These are phyloP conservation scores for Aspergillus avenaceus DNA, from an alignment of 495 filamentous ascomycete species.

Conservation along the genomic window DNA sequence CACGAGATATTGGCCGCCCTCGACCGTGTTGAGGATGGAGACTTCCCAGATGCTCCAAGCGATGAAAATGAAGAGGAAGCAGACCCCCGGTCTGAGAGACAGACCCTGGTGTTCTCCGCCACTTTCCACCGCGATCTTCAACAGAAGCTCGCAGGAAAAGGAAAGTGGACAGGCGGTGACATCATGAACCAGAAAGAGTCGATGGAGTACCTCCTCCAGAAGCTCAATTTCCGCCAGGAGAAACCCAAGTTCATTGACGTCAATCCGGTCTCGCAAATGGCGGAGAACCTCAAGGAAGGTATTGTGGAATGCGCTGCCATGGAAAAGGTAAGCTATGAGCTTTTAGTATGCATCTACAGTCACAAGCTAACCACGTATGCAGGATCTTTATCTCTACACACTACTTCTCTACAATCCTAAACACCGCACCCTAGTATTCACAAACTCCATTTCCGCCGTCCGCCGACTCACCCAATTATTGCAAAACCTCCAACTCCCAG, in stretches of 20 bases:
- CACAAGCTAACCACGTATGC: background rate
- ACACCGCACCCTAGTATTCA: slow-evolving; percentile 78
- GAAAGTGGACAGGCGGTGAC: slow-evolving; percentile 46
- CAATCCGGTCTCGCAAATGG: slow-evolving; percentile 84
- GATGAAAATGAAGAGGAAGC: slow-evolving; percentile 20
- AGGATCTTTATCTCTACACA: slow-evolving; percentile 91
- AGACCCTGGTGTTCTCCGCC: slow-evolving; percentile 94
- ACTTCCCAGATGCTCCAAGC: slow-evolving; percentile 35
- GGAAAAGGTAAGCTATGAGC: slow-evolving; percentile 64
- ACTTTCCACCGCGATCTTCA: slow-evolving; percentile 90
- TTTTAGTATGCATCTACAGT: too few relatives aligned
- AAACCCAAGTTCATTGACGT: slow-evolving; percentile 90
- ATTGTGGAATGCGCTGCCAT: slow-evolving; percentile 86
- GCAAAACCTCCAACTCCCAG: slow-evolving; percentile 74
- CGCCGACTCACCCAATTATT: slow-evolving; percentile 82
- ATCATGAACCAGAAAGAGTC: slow-evolving; percentile 70
- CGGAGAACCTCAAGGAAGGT: slow-evolving; percentile 78
- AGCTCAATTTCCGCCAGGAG: slow-evolving; percentile 77
- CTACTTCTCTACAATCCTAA: slow-evolving; percentile 79
- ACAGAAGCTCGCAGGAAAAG: slow-evolving; percentile 80
- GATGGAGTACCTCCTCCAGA: slow-evolving; percentile 88
- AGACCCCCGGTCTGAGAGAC: slow-evolving; percentile 41
- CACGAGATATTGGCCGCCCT: slow-evolving; percentile 77
- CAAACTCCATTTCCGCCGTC: slow-evolving; percentile 92
- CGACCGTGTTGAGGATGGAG: slow-evolving; percentile 49